Evolutionary conservation across 306 rosid species (phyloP).

Genomic region (Macrotyloma uniflorum): DNA sequence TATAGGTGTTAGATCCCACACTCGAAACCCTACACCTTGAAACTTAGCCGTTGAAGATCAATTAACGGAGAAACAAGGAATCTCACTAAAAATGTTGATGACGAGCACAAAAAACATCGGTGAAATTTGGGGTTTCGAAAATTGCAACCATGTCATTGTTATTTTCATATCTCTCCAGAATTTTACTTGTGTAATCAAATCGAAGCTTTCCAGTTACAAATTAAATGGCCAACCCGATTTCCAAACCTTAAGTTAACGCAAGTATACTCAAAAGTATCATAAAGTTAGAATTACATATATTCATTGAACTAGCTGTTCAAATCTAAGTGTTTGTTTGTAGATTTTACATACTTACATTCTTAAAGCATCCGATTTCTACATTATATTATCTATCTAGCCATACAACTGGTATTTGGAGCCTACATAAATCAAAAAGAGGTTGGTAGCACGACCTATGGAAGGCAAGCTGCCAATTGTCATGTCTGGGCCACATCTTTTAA

Average conservation of each 20-base stretch:
- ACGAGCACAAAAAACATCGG: too few species aligned
- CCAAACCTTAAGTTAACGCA: constrained; percentile 5
- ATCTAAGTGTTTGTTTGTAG: constrained; percentile 3
- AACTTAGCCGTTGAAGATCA: too few species aligned
- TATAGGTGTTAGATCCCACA: too few species aligned
- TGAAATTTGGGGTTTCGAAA: too few species aligned
- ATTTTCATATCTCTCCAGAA: not conserved
- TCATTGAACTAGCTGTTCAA: constrained; percentile 14
- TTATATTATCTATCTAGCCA: constrained; percentile 24
- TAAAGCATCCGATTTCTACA: not conserved
- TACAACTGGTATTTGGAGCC: constrained; percentile 11
- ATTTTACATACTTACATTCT: constrained; percentile 27
- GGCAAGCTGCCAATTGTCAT: constrained; percentile 3
- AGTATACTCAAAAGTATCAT: not conserved
- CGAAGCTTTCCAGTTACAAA: not conserved
- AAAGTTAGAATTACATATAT: constrained; percentile 17
- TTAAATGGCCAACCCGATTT: too few species aligned
- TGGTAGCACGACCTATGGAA: constrained; percentile 22
- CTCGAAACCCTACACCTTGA: too few species aligned
- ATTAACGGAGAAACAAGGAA: too few species aligned
- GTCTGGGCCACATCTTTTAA: constrained; percentile 27
- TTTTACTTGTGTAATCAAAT: constrained; percentile 18
- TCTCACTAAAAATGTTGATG: too few species aligned
- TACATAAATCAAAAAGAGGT: not conserved
- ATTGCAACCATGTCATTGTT: not conserved